A percentile compares a stretch with the other conserved stretches of the same genome.
Conservation (phyloP, 148 eudicot genomes). For the Amaranthus hypochondriacus region DNA sequence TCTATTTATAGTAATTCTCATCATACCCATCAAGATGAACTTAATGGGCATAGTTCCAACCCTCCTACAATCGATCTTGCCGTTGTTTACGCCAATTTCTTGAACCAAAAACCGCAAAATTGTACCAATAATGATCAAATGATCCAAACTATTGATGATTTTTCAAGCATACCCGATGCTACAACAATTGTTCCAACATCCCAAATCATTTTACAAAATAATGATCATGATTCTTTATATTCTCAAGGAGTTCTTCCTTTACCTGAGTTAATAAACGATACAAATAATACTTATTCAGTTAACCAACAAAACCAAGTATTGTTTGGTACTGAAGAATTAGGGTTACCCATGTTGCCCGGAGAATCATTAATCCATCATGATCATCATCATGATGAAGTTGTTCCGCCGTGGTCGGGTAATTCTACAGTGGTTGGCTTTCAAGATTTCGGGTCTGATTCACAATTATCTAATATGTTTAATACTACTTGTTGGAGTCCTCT, state of each 20-base stretch:
- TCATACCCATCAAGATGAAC: background rate
- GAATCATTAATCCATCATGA: background rate
- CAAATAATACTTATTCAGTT: background rate
- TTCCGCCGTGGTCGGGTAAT: constrained; percentile 22
- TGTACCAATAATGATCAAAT: background rate
- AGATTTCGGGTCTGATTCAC: constrained; percentile 19
- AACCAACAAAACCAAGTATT: constrained; percentile 2
- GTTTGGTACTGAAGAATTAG: constrained; percentile 9
- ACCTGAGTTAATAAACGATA: constrained; percentile 8
- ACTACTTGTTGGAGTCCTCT: constrained; percentile 28
- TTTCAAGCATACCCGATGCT: constrained; percentile 18
- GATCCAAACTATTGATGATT: constrained; percentile 6
- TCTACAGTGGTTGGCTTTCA: background rate
- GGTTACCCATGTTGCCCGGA: background rate
- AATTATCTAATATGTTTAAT: constrained; percentile 20
- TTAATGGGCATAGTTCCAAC: constrained; percentile 4
- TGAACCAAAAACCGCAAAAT: constrained; percentile 12
- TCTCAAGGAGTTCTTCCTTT: constrained; percentile 14
- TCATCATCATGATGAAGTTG: constrained; percentile 8
- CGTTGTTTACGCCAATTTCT: constrained; percentile 27
- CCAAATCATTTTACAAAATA: background rate
- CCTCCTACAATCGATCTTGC: constrained; percentile 25
- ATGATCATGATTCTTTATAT: background rate
- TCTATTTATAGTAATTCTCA: constrained; percentile 2
- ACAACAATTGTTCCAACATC: constrained; percentile 10